Evolutionary conservation across 2,329 filamentous ascomycete species (phyloP).

Genomic region (Sporothrix schenckii): DNA sequence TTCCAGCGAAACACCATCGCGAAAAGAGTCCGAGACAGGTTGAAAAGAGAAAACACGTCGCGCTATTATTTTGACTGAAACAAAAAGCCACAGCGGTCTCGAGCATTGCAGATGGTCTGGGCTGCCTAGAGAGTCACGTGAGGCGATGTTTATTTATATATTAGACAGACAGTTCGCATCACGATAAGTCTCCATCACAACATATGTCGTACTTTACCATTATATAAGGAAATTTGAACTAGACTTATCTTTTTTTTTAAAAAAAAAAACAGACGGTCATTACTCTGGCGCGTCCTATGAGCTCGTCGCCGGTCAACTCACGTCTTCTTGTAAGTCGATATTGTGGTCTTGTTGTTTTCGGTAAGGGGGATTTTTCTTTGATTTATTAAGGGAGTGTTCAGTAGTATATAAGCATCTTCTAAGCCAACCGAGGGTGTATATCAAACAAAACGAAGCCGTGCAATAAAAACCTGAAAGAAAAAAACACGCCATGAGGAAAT

Average conservation of each 20-base stretch:
- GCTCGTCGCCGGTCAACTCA: too few species aligned
- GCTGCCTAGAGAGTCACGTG: background rate
- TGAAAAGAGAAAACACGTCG: background rate
- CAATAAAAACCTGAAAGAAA: background rate
- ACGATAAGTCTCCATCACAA: background rate
- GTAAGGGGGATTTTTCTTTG: too few species aligned
- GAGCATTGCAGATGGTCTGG: background rate
- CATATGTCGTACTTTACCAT: too few species aligned
- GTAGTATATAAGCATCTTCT: too few species aligned
- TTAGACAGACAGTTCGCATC: background rate
- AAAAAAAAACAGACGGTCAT: too few species aligned
- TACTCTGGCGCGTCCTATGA: too few species aligned
- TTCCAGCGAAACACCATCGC: background rate
- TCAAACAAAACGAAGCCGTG: background rate
- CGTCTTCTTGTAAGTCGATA: too few species aligned
- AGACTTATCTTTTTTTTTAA: too few species aligned
- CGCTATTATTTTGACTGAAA: background rate
- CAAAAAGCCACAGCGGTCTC: background rate
- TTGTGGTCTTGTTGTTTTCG: too few species aligned
- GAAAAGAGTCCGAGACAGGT: background rate
- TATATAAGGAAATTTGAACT: too few species aligned
- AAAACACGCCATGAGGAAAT: background rate
- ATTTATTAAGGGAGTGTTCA: background rate
- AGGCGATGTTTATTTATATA: background rate
- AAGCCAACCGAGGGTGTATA: conserved; percentile 5